Conservation (phyloP, 345 rosid species). For the Moringa oleifera region DNA sequence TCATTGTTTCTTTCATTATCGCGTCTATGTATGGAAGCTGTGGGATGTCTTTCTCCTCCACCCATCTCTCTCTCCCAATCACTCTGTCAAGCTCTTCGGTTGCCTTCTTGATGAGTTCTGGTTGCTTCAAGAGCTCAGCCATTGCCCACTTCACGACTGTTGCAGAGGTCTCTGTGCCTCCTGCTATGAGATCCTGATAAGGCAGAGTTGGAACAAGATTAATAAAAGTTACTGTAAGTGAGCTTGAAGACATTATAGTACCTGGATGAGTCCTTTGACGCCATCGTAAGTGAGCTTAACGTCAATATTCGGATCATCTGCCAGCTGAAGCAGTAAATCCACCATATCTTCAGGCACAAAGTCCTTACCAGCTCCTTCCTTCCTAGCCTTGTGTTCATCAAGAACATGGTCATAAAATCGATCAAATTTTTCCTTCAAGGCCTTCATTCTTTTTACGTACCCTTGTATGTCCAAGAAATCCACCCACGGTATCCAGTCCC, state of each 20-base stretch:
- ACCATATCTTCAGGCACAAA: slow-evolving; percentile 26
- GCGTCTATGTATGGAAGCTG: slow-evolving; percentile 61
- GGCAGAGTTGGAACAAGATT: too few species aligned
- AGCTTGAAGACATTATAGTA: too few species aligned
- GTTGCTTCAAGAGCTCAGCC: slow-evolving; percentile 67
- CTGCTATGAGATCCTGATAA: slow-evolving; percentile 57
- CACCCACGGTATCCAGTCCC: slow-evolving; percentile 27
- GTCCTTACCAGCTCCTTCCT: background rate
- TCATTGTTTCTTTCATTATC: slow-evolving; percentile 51
- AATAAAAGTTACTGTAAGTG: too few species aligned
- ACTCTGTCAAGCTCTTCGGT: slow-evolving; percentile 46
- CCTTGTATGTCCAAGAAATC: slow-evolving; percentile 25
- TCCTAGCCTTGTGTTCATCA: slow-evolving; percentile 15
- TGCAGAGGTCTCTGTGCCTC: slow-evolving; percentile 66
- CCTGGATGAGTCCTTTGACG: slow-evolving; percentile 20
- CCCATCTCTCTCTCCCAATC: slow-evolving; percentile 44
- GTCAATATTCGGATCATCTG: slow-evolving; percentile 28
- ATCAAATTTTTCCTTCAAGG: slow-evolving; percentile 14
- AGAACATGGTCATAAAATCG: slow-evolving; percentile 15
- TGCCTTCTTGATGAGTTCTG: slow-evolving; percentile 49
- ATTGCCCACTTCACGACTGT: slow-evolving; percentile 62
- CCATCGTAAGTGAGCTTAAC: slow-evolving; percentile 19
- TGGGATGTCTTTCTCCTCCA: slow-evolving; percentile 48
- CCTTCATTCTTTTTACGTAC: slow-evolving; percentile 25
- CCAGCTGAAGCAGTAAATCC: slow-evolving; percentile 23